Conservation (phyloP, 2,329 filamentous ascomycete species). For the Ophiostoma triangulosporum region DNA sequence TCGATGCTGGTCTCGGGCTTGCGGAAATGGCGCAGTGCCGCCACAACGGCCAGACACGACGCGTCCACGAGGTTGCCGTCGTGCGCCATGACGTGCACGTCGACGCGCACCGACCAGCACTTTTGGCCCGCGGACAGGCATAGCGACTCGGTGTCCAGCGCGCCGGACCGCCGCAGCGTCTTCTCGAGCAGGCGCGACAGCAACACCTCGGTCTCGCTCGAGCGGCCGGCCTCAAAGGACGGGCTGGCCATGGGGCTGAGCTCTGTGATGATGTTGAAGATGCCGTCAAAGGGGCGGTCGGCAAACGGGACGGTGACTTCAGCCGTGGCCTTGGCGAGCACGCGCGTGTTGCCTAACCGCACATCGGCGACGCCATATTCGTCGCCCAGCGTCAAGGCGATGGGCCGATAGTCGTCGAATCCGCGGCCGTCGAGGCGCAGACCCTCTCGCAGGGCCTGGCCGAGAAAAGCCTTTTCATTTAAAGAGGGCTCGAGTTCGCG, state of each 20-base stretch:
- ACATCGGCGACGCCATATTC: conserved; percentile 87
- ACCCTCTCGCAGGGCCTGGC: conserved; percentile 67
- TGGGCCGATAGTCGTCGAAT: conserved; percentile 64
- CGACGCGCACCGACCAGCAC: conserved; percentile 81
- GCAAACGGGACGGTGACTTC: conserved; percentile 75
- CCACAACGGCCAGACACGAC: conserved; percentile 73
- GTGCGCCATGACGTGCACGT: conserved; percentile 81
- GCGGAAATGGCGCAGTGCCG: conserved; percentile 80
- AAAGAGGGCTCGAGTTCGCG: conserved; percentile 82
- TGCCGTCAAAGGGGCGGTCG: conserved; percentile 87
- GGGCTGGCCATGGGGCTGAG: conserved; percentile 86
- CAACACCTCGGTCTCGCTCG: conserved; percentile 71
- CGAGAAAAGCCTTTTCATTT: conserved; percentile 77
- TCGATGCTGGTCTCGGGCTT: conserved; percentile 80
- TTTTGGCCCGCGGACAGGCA: conserved; percentile 85
- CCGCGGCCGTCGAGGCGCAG: conserved; percentile 73
- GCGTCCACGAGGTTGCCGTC: conserved; percentile 85
- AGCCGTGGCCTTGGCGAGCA: conserved; percentile 73
- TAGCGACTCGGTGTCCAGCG: conserved; percentile 88
- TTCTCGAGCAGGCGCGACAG: conserved; percentile 86
- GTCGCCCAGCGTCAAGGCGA: conserved; percentile 73
- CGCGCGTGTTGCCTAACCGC: conserved; percentile 76
- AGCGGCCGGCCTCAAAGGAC: conserved; percentile 73
- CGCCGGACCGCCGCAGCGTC: conserved; percentile 79
- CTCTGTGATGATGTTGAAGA: conserved; percentile 86